Evolutionary conservation across 768 basidiomycete species (phyloP), one percentile per base, ranked within the genome.

Genomic region (Filobasidium floriforme): DNA sequence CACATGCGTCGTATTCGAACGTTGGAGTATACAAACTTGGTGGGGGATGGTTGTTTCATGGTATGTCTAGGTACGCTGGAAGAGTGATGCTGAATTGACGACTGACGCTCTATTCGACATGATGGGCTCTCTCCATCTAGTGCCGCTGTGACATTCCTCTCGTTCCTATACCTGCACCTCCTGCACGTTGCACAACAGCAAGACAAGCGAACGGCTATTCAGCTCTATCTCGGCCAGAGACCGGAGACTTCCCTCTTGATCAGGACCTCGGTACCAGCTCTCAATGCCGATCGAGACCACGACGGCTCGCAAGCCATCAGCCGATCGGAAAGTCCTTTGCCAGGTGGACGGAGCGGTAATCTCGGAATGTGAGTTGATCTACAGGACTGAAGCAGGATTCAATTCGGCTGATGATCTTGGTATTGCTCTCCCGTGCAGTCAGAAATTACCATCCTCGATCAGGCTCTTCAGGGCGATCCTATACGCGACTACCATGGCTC

Each of bases 401-500:
- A 15, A 9, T 37, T 9, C 9, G 32, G 9, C 32, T 3, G 32
- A 37, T 3, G 32, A 37, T 37, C 12, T 51, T 12, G 4, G 5
- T 18, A 12, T 6, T 12, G 18, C 6, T 51, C 12, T 51, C 3
- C 12, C 12, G 4, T 57, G 26, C 26, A 57, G 54, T 24, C 24
- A 26, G 54, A 57, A 57, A n/a, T 28, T 57, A 15, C 54, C 54
- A 3, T 26, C 24, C 7, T 57, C 54, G 14, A 24, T 57, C 29
- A 29, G 64, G 55, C 19, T 59, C 22, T 44, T 41, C 11, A 44
- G 77, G 61, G 77, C 75, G 1, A 71, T 76, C 1, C 75, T 90
- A 43, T 94, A 93, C 72, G 90, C 87, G n/a, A 78, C 82, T 4
- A 85, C 85, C 1, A 85, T 91, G 24, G 87, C 87, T 77, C 67